Evolutionary conservation across 345 rosid genomes (phyloP).

Genomic region (Nephelium lappaceum): DNA sequence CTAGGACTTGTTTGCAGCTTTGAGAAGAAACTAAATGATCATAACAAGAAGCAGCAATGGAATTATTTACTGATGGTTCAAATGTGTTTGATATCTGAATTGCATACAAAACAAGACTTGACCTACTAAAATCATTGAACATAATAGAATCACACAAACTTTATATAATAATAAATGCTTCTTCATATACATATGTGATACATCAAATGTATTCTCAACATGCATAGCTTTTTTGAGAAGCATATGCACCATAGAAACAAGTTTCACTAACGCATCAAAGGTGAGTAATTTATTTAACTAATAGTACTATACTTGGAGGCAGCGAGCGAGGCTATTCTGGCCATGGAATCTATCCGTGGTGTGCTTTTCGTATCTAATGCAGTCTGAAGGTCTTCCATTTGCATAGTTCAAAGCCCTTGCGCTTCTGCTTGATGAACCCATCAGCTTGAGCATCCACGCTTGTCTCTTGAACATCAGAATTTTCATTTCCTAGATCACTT

Average conservation of each 20-base stretch:
- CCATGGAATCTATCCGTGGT: conserved; percentile 8
- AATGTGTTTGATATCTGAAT: background rate
- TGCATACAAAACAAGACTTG: background rate
- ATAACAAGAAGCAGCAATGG: too few relatives aligned
- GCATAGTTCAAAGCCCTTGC: conserved; percentile 37
- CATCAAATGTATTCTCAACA: background rate
- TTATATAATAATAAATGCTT: background rate
- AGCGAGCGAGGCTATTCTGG: background rate
- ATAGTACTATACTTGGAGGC: background rate
- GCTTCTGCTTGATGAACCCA: conserved; percentile 42
- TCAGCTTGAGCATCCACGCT: conserved; percentile 30
- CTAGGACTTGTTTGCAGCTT: too few relatives aligned
- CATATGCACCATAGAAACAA: background rate
- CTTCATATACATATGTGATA: background rate
- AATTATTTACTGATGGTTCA: background rate
- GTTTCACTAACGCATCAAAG: background rate
- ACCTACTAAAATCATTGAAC: background rate
- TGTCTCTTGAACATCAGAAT: conserved; percentile 9
- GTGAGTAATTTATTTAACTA: conserved; percentile 36
- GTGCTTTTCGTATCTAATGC: conserved; percentile 5
- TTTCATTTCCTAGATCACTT: background rate
- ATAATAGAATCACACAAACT: background rate
- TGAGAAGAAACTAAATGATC: too few relatives aligned
- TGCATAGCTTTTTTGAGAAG: background rate
- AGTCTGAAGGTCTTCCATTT: conserved; percentile 50